Evolutionary conservation across 2,329 filamentous ascomycete species (phyloP), one percentile per base, ranked within the genome.

Genomic region (Fusarium sublunatum): DNA sequence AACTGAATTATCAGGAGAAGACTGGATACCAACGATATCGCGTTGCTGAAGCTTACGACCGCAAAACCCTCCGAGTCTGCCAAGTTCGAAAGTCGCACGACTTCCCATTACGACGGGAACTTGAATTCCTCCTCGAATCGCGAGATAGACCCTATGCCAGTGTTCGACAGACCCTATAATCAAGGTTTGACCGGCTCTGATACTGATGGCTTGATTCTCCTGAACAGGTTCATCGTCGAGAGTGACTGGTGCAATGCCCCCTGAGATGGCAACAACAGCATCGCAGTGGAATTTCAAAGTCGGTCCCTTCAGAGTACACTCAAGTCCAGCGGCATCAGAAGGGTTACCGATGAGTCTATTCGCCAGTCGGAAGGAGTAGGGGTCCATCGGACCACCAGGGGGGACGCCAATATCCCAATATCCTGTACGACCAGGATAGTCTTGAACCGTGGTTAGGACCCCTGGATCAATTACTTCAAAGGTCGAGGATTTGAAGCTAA

Each of bases 301-400:
- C 0, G 77, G 78, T 0, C 77, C 77, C 2, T 69, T 56, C 0
- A 75, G 42, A 2, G 75, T 77, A 28, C 73, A 73, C 42, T 80
- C 77, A 0, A 80, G 64, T 1, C 70, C 74, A 10, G 76, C 72
- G 0, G 66, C 67, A 3, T 67, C 61, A 1, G 55, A 7, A 0
- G 65, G 7, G 35, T 79, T 80, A 1, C 61, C 70, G 0, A 78
- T 76, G 0, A 78, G 61, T 5, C 70, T 53, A 38, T 80, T 80
- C 1, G 74, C 76, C 0, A 77, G 36, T 4, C 71, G 64, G 39
- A 74, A 73, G 0, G 76, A 76, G 10, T 73, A 70, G 13, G 74
- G 67, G 35, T 81, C 79, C 71, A 81, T 79, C 0, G 79, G 79
- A 0, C 79, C 79, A 1, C 74, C 73, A 1, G 73, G 74, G 1